Evolutionary conservation across 352 stramenopile species (phyloP).

Genomic region (Globisporangium recalcitrans): DNA sequence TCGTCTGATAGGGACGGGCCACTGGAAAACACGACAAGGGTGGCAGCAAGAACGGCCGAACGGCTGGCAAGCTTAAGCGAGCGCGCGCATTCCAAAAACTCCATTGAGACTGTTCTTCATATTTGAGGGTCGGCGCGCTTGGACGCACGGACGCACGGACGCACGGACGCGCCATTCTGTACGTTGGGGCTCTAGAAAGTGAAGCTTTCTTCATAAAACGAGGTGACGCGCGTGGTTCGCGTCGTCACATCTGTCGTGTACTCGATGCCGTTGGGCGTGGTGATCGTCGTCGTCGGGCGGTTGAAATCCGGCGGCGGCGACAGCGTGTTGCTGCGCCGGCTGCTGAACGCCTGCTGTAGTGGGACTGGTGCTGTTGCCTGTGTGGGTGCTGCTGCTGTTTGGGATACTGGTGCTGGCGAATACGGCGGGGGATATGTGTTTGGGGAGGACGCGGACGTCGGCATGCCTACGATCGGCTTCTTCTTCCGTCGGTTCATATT

Average conservation of each 20-base stretch:
- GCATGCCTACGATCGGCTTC: constrained; percentile 39
- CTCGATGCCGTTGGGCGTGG: constrained; percentile 21
- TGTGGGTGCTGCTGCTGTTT: constrained; percentile 24
- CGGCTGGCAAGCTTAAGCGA: too few species aligned
- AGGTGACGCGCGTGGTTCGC: constrained; percentile 19
- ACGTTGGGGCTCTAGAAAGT: constrained; percentile 30
- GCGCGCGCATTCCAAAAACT: neutral
- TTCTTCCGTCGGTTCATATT: constrained; percentile 59
- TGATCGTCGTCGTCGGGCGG: constrained; percentile 17
- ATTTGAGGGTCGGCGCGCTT: neutral
- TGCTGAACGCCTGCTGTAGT: constrained; percentile 10
- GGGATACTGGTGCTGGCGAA: constrained; percentile 13
- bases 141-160: constrained; percentile 1
- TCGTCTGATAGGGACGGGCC: too few species aligned
- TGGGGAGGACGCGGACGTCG: constrained; percentile 24
- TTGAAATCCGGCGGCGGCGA: neutral
- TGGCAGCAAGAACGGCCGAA: too few species aligned
- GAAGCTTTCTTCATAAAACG: constrained; percentile 55
- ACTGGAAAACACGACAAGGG: too few species aligned
- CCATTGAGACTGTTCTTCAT: neutral
- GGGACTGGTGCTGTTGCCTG: constrained; percentile 23
- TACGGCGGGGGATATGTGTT: neutral
- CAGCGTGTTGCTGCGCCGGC: neutral
- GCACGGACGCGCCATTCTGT: neutral
- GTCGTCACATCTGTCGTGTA: constrained; percentile 18